Evolutionary conservation across 129 eudicot species (phyloP).

Genomic region (Pseudognaphalium luteoalbum): DNA sequence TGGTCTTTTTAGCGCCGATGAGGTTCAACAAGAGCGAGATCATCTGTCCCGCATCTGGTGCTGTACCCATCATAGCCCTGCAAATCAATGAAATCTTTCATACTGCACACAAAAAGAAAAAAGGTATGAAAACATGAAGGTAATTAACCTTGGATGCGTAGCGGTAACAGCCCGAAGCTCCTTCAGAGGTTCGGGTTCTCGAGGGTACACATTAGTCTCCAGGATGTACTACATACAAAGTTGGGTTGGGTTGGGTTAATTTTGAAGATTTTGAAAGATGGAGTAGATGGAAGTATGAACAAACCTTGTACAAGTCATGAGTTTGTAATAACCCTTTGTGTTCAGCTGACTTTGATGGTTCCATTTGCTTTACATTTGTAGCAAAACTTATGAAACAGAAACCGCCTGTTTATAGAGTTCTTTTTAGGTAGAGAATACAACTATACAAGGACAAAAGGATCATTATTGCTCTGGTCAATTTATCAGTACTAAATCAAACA

Average conservation of each 20-base stretch:
- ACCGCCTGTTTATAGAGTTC: too few species aligned
- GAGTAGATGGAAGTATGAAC: neutral
- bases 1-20: conserved; percentile 29
- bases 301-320: conserved; percentile 46
- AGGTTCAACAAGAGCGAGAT: neutral
- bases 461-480: too few species aligned
- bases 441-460: too few species aligned
- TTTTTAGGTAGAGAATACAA: too few species aligned
- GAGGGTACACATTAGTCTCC: conserved; percentile 28
- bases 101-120: too few species aligned
- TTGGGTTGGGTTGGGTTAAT: neutral
- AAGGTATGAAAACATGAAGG: neutral
- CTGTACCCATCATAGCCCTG: conserved; percentile 42
- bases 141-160: conserved; percentile 57
- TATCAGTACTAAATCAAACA: too few species aligned
- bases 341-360: conserved; percentile 21
- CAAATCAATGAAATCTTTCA: neutral
- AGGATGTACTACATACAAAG: conserved; percentile 41
- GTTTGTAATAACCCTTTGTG: conserved; percentile 55
- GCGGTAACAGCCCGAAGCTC: conserved; percentile 52
- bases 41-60: conserved; percentile 47
- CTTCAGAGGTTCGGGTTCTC: conserved; percentile 40
- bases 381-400: too few species aligned
- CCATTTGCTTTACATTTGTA: neutral
- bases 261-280: neutral